These are phyloP conservation scores for Aspergillus diversus DNA, from an alignment of 495 filamentous ascomycete species.

Conservation along the genomic window DNA sequence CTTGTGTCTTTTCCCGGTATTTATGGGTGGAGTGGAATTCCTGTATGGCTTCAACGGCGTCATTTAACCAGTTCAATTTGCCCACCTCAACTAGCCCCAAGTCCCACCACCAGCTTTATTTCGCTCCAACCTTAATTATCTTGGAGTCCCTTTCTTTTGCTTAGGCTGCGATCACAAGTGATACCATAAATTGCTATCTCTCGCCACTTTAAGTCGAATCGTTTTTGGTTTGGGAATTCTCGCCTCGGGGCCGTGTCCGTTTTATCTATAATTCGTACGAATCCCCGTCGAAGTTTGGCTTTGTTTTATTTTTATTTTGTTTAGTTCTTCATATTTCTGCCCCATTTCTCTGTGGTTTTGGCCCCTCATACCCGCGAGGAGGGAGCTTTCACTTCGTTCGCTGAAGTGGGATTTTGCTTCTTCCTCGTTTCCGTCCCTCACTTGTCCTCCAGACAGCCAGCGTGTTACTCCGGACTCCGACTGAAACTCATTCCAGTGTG, in stretches of 20 bases:
- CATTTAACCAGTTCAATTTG: conserved; percentile 15
- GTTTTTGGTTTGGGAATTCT: not conserved
- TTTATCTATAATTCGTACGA: conserved; percentile 2
- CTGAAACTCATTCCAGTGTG: not conserved
- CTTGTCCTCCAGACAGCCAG: not conserved
- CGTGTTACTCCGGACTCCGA: not conserved
- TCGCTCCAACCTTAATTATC: conserved; percentile 23
- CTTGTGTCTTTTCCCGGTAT: conserved; percentile 16
- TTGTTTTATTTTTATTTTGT: not conserved
- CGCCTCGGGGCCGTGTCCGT: not conserved
- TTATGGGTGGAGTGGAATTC: conserved; percentile 16
- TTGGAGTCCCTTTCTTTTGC: conserved; percentile 12
- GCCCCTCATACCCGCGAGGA: conserved; percentile 1
- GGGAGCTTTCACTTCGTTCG: conserved; percentile 9
- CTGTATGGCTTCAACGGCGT: conserved; percentile 25
- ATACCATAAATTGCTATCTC: conserved; percentile 16
- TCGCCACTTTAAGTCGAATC: conserved; percentile 20
- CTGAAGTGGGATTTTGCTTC: conserved; percentile 15
- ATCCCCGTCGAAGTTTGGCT: not conserved
- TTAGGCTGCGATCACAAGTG: conserved; percentile 13
- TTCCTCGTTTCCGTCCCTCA: conserved; percentile 2
- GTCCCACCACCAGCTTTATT: conserved; percentile 14
- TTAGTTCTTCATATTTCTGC: not conserved
- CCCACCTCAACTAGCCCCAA: conserved; percentile 13
- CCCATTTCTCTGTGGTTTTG: not conserved